Base-by-base conservation (phyloP, 768 basidiomycete species). In the Rhodosporidiobolus sp. region DNA sequence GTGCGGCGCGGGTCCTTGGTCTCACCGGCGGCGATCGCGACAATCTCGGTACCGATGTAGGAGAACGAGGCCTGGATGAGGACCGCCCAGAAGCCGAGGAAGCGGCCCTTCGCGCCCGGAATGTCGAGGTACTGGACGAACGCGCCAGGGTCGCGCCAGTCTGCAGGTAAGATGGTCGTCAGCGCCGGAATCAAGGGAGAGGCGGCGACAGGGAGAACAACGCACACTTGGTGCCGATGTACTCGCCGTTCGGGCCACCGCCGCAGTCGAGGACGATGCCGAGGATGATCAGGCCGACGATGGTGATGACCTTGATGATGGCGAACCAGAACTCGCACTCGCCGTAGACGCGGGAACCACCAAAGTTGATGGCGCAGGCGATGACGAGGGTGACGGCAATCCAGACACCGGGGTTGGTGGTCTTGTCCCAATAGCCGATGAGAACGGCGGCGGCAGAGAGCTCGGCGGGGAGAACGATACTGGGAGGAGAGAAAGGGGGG, bases 401-500 rank as follows among this genome's bases (percentile, higher is more conserved):
- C 80, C 80, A 82, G 52, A 80, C 82, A 75, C 76, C 81, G 43
- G 77, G 79, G 67, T 78, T 80, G 26, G 77, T 73, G n/a, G 73
- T 71, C 34, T 55, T 70, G 73, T 89, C 88, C 90, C 90, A 91
- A 82, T 87, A 91, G 11, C 85, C 83, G 67, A 91, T 82, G 17
- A 92, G 80, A 62, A 91, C 84, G 22, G 86, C 84, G 16, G 88
- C 87, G 3, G 90, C 90, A 2, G 87, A 87, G 65, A 92, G 84
- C 81, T 91, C 90, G n/a, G 88, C 87, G 16, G 89, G 89, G 0
- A 86, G 83, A 2, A 88, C 84, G 64, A 89, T 87, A n/a, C n/a
- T n/a, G n/a, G n/a, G n/a, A n/a, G n/a, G n/a, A n/a, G n/a, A n/a
- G n/a, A n/a, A n/a, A n/a, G n/a, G n/a, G n/a, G n/a, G n/a, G n/a